phyloP scores from a whole-genome alignment of 2,329 filamentous ascomycete species.

The Xylaria polymorpha region DNA sequence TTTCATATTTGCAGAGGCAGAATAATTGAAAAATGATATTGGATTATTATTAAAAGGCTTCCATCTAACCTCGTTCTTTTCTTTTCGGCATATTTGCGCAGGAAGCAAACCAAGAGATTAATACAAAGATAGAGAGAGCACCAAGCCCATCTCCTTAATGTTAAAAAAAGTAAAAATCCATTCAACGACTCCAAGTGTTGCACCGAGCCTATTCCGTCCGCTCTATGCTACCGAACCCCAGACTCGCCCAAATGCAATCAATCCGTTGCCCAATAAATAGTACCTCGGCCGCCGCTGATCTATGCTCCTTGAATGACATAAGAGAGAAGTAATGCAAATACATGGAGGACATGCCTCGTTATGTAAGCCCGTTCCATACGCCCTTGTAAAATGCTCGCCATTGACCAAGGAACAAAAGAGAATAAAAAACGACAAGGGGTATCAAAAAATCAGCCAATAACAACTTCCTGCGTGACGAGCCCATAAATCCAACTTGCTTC shows the following conservation, averaged over 20 bases:
- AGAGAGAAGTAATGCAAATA: slow-evolving; percentile 22
- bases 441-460: slow-evolving; percentile 50
- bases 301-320: slow-evolving; percentile 22
- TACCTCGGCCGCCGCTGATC: slow-evolving; percentile 16
- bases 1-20: no score
- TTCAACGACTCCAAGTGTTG: slow-evolving; percentile 11
- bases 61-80: background rate
- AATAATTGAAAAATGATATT: no score
- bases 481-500: slow-evolving; percentile 68
- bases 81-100: background rate
- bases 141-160: background rate
- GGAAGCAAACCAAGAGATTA: background rate
- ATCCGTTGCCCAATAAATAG: slow-evolving; percentile 23
- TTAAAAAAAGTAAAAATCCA: background rate
- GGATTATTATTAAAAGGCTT: slow-evolving; percentile 8
- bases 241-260: slow-evolving; percentile 35
- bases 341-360: slow-evolving; percentile 1
- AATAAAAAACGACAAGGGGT: slow-evolving; percentile 35
- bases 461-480: slow-evolving; percentile 67
- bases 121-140: background rate
- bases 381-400: slow-evolving; percentile 23
- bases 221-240: slow-evolving; percentile 33
- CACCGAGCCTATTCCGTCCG: slow-evolving; percentile 7
- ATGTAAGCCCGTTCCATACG: slow-evolving; percentile 14
- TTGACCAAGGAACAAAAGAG: slow-evolving; percentile 23